Evolutionary conservation across 169 alveolate genomes (phyloP).

Genomic region (Perkinsus marinus): DNA sequence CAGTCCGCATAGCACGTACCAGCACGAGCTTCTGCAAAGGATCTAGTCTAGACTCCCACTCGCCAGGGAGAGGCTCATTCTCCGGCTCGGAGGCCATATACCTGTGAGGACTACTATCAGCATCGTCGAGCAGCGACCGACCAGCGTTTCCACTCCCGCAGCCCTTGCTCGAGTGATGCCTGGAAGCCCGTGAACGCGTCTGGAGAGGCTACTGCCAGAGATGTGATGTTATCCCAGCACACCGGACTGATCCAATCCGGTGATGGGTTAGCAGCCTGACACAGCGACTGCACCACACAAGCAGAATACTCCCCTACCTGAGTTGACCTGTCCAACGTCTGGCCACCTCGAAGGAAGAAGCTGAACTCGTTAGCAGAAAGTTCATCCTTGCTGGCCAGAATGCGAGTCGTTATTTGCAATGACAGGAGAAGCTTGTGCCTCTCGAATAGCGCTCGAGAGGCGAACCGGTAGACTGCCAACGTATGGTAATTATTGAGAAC

Average conservation of each 20-base stretch:
- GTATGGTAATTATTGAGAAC: slow-evolving; percentile 57
- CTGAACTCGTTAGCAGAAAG: slow-evolving; percentile 64
- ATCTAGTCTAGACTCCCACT: slow-evolving; percentile 83
- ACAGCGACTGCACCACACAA: not conserved
- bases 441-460: slow-evolving; percentile 79
- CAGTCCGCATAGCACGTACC: slow-evolving; percentile 75
- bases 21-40: slow-evolving; percentile 66
- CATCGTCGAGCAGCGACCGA: slow-evolving; percentile 10
- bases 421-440: slow-evolving; percentile 76
- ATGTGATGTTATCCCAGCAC: slow-evolving; percentile 73
- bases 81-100: slow-evolving; percentile 66
- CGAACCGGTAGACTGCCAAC: slow-evolving; percentile 49
- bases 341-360: slow-evolving; percentile 77
- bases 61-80: slow-evolving; percentile 79
- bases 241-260: slow-evolving; percentile 70
- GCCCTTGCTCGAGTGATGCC: slow-evolving; percentile 66
- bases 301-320: not conserved
- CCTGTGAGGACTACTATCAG: slow-evolving; percentile 9
- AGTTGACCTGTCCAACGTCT: slow-evolving; percentile 48
- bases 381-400: slow-evolving; percentile 50
- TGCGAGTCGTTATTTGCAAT: slow-evolving; percentile 63
- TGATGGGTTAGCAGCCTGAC: slow-evolving; percentile 65
- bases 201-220: slow-evolving; percentile 47
- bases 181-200: slow-evolving; percentile 67
- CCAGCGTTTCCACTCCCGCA: slow-evolving; percentile 66